phyloP scores from a whole-genome alignment of 495 filamentous ascomycete genomes.

The Penicillium herquei region DNA sequence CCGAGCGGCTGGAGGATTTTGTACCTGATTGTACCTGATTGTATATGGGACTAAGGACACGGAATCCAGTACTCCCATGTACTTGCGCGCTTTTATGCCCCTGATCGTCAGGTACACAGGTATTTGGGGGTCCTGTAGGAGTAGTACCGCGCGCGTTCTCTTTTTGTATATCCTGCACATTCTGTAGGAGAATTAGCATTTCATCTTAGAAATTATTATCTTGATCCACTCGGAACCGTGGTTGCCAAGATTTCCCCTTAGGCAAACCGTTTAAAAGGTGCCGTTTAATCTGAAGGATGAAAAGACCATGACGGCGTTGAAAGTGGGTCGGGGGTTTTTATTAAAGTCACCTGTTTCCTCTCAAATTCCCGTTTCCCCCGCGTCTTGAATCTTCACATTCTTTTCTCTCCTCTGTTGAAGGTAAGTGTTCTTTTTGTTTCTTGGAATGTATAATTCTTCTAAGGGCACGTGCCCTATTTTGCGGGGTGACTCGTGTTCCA shows the following conservation, averaged over 20 bases:
- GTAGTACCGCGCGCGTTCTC: background rate
- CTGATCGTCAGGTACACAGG: slow-evolving; percentile 22
- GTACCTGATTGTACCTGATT: background rate
- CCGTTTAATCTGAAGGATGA: too few relatives aligned
- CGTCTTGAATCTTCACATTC: background rate
- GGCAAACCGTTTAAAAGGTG: background rate
- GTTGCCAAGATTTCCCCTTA: background rate
- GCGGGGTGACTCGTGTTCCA: slow-evolving; percentile 5
- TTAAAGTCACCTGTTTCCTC: slow-evolving; percentile 17
- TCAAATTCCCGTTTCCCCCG: slow-evolving; percentile 1
- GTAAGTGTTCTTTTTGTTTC: background rate
- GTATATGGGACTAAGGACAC: background rate
- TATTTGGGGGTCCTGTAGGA: background rate
- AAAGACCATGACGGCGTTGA: slow-evolving; percentile 13
- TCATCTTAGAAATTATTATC: background rate
- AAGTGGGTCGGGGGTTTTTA: slow-evolving; percentile 15
- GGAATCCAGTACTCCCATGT: too few relatives aligned
- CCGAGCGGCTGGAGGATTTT: background rate
- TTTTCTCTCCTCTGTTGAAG: background rate
- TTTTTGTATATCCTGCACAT: background rate
- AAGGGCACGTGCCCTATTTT: slow-evolving; percentile 9
- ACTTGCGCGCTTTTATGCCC: background rate
- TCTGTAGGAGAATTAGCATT: background rate
- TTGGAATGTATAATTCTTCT: background rate
- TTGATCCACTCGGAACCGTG: background rate